phyloP scores from a whole-genome alignment of 495 filamentous ascomycete genomes.

The Apiosordaria backusii region DNA sequence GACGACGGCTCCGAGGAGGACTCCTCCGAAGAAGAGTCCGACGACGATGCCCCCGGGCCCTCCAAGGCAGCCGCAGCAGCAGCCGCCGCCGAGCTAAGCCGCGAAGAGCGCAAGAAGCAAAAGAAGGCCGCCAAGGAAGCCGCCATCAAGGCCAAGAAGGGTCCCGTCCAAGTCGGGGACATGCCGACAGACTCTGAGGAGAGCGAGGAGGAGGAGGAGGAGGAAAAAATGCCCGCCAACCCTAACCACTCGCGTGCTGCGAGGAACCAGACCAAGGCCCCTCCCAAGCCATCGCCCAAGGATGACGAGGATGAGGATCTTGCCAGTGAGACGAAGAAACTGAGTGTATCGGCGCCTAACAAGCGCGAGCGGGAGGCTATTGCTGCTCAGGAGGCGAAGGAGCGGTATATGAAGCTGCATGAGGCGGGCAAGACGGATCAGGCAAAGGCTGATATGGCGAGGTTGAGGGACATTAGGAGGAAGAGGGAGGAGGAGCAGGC shows the following conservation, averaged over 20 bases:
- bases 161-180: conserved; percentile 72
- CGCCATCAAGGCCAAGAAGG: conserved; percentile 63
- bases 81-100: conserved; percentile 55
- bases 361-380: conserved; percentile 85
- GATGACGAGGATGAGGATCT: conserved; percentile 47
- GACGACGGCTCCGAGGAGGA: conserved; percentile 50
- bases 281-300: conserved; percentile 29
- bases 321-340: conserved; percentile 37
- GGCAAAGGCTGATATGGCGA: conserved; percentile 85
- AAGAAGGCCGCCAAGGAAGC: conserved; percentile 92
- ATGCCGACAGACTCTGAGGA: conserved; percentile 68
- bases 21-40: conserved; percentile 36
- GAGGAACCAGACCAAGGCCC: conserved; percentile 48
- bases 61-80: conserved; percentile 36
- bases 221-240: conserved; percentile 73
- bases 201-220: conserved; percentile 55
- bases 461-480: conserved; percentile 75
- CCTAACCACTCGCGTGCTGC: conserved; percentile 79
- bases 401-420: conserved; percentile 90
- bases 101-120: conserved; percentile 81
- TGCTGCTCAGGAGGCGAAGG: conserved; percentile 81
- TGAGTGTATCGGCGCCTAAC: conserved; percentile 45
- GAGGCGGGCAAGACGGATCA: conserved; percentile 96
- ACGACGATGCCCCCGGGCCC: conserved; percentile 29
- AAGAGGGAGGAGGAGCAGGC: conserved; percentile 79